These are phyloP conservation scores for Rhipidocladum racemiflorum DNA, from an alignment of 176 grass and related monocot species.

Conservation along the genomic window DNA sequence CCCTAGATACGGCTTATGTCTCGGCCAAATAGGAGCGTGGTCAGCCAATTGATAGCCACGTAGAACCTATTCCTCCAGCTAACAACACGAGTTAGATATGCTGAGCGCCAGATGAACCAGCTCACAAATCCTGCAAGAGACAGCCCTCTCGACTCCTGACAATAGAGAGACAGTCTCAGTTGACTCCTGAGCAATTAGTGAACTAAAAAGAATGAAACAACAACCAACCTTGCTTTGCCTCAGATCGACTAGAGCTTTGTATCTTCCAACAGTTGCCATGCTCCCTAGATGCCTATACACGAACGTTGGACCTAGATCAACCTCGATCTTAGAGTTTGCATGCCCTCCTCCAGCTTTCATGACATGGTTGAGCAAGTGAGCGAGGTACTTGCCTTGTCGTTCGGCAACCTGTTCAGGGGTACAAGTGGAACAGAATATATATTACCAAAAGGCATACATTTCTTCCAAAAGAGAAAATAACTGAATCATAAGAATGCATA, in stretches of 20 bases:
- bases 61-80: constrained; percentile 99
- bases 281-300: constrained; percentile 92
- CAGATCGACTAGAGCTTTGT: constrained; percentile 92
- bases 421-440: neutral
- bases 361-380: constrained; percentile 50
- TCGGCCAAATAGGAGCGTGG: constrained; percentile 81
- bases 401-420: constrained; percentile 71
- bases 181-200: neutral
- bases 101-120: constrained; percentile 91
- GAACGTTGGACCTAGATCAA: constrained; percentile 68
- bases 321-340: constrained; percentile 48
- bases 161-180: neutral
- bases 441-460: neutral
- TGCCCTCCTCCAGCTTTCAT: constrained; percentile 72
- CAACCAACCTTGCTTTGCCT: constrained; percentile 77
- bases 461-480: neutral
- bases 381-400: constrained; percentile 82
- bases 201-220: constrained; percentile 9
- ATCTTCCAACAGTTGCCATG: constrained; percentile 91
- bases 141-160: constrained; percentile 77
- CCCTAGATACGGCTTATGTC: constrained; percentile 85
- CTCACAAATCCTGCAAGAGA: constrained; percentile 90
- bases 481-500: neutral
- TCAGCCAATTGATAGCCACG: constrained; percentile 93
- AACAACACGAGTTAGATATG: constrained; percentile 83